Evolutionary conservation across 1,284 basidiomycete species (phyloP), one percentile per base, ranked within the genome.

Genomic region (Athelia sp.): DNA sequence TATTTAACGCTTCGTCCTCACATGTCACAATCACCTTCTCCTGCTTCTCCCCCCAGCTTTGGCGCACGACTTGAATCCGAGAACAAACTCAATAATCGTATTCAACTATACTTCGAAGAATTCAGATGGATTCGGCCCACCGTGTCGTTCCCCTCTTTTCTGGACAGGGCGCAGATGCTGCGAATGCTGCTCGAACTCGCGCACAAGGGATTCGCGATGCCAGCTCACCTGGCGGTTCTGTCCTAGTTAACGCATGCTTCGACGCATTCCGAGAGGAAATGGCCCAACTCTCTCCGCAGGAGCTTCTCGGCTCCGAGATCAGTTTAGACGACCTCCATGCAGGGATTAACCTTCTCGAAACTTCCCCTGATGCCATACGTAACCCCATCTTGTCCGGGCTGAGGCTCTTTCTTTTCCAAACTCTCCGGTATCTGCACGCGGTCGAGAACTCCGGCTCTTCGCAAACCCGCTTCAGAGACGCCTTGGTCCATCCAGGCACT

Each of bases 351-450:
- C 66, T 82, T 44, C 62, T 84, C 24, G 54, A 56, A 11, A 48
- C 65, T 8, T 66, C 68, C 15, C 52, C 56, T 19, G 56, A 60
- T 38, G 71, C 75, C 52, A 42, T 50, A 18, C 54, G 65, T 48
- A 81, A 84, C 55, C 69, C 80, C 6, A 58, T 82, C n/a, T 56
- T 81, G 18, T 76, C 77, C 26, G 72, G 73, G 40, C 62, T 71
- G 1, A 67, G 64, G 22, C 70, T 84, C 35, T 73, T 82, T 51
- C 66, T 84, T 3, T 55, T 70, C 15, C 83, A 86, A 59, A 51
- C 65, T 14, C 66, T 84, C 43, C 74, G 74, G 18, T 84, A 79
- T 57, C 70, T 82, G 45, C 65, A 66, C 29, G 72, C 72, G 52
- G 58, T 70, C 19, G 71, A 74, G 50, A 53, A 50, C 19, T 54